Evolutionary conservation across 2,329 filamentous ascomycete genomes (phyloP), one percentile per base, ranked within the genome.

Genomic region (Coniochaeta prunicola): DNA sequence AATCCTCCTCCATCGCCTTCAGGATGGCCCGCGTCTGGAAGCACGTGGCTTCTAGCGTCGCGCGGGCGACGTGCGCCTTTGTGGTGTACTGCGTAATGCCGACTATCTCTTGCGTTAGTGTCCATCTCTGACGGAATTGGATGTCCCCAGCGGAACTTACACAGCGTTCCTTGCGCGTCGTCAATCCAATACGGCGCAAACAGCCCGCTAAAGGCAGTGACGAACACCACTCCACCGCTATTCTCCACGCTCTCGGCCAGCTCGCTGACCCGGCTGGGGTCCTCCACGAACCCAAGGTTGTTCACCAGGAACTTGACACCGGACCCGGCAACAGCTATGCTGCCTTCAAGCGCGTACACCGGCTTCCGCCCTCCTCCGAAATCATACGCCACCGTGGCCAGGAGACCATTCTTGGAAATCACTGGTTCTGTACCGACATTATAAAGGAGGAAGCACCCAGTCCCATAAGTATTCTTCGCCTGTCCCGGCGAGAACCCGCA

Each of bases 161-260:
- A 92, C 59, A 94, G 85, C 5, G 92, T 96, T 60, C 92, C 92
- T 71, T 92, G 89, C 21, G 91, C 91, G 74, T 96, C 90, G 69
- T 96, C 91, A 62, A 96, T 93, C 92, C 92, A 96, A 73, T 96
- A 96, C 0, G 92, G 92, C 1, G 92, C 92, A 70, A 96, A 96
- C 2, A 96, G 81, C 58, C 92, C 92, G 71, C 88, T 92, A 71
- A 96, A 96, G 1, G 92, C 92, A 2, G 92, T 96, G 61, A 96
- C 92, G 67, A 96, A 87, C 19, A 92, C 84, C 58, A 92, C 88
- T 8, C 92, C 92, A 58, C 91, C 92, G 61, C 89, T 96, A 71
- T 96, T 88, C 2, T 75, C 66, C 8, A 85, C 81, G 0, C 75
- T 77, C 66, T 75, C 73, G 31, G 81, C 82, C 33, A 85, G 72